Base-by-base conservation (phyloP, 2,329 filamentous ascomycete genomes). In the Ceratocystis variospora region DNA sequence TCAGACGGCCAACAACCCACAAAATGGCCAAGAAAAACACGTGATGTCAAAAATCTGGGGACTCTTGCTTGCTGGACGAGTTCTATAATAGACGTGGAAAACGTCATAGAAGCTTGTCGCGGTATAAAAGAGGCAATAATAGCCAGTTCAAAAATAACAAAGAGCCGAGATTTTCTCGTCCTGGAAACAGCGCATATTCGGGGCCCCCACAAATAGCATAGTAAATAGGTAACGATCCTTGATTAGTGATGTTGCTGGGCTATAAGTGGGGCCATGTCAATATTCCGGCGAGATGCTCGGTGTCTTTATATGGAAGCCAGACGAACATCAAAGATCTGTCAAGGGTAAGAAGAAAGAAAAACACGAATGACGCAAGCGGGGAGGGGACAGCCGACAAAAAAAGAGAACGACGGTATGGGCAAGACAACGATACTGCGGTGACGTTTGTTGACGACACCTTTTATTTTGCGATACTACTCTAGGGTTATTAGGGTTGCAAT, bases 271-370 rank as follows among this genome's bases (percentile, higher is more conserved):
- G 12, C 50, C 50, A 28, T 55, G 25, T 55, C 50, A 55, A 55
- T 31, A 55, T 31, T 25, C 66, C 66, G 66, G 66, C 62, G 66
- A 67, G 66, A 67, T 67, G 41, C 66, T 67, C 66, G 66, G 66
- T 67, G 66, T 17, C 63, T 64, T 59, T 45, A 61, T 31, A 25
- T 55, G 25, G 19, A 55, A 55, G 12, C 19, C 6, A 6, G 25
- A 61, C 17, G 17, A 33, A 37, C 37, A 15, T 41, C 37, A 61
- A 15, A 61, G 37, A 61, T 37, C 33, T 12, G 8, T 25, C 33
- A 65, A 65, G 31, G 50, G 12, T 17, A 55, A 45, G 3, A 17
- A 17, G 25, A n/a, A 41, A n/a, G 31, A 50, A 22, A 55, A 12
- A 12, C 2, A 55, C n/a, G 50, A 15, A 55, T 22, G 50, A 48